A percentile compares a stretch with the other conserved stretches of the same genome.
These are phyloP conservation scores for Testicularia cyperi DNA, from an alignment of 1,284 basidiomycete genomes.

Conservation along the genomic window DNA sequence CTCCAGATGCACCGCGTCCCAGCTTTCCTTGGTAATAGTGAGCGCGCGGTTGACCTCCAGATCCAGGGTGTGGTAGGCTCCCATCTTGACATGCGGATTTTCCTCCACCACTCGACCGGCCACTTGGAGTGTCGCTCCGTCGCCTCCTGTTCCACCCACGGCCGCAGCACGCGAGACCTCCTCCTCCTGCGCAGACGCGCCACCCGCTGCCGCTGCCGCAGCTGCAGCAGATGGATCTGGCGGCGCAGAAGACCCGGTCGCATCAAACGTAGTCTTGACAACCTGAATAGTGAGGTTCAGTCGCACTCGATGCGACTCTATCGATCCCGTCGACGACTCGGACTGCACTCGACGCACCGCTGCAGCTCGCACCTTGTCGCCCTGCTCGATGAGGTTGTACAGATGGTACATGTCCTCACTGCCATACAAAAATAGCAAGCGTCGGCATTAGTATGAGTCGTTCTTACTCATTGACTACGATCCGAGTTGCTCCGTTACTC, in stretches of 20 bases:
- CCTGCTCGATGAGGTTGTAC: conserved; percentile 84
- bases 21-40: conserved; percentile 82
- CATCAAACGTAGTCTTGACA: conserved; percentile 64
- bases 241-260: conserved; percentile 45
- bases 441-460: not conserved
- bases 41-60: conserved; percentile 89
- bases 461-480: no score
- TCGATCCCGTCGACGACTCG: conserved; percentile 86
- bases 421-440: not conserved
- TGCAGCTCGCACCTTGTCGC: conserved; percentile 83
- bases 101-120: conserved; percentile 85
- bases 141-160: conserved; percentile 35
- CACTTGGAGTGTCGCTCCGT: conserved; percentile 71
- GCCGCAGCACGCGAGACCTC: conserved; percentile 30
- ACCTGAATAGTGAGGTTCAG: conserved; percentile 84
- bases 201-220: conserved; percentile 9
- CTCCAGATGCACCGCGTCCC: conserved; percentile 85
- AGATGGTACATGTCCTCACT: conserved; percentile 98
- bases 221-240: conserved; percentile 44
- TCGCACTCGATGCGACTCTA: conserved; percentile 83
- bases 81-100: conserved; percentile 87
- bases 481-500: conserved; percentile 16
- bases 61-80: conserved; percentile 93
- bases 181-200: conserved; percentile 21
- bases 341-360: conserved; percentile 74